These are phyloP conservation scores for Phytophthora lateralis DNA, from an alignment of 352 stramenopile genomes.

Conservation along the genomic window DNA sequence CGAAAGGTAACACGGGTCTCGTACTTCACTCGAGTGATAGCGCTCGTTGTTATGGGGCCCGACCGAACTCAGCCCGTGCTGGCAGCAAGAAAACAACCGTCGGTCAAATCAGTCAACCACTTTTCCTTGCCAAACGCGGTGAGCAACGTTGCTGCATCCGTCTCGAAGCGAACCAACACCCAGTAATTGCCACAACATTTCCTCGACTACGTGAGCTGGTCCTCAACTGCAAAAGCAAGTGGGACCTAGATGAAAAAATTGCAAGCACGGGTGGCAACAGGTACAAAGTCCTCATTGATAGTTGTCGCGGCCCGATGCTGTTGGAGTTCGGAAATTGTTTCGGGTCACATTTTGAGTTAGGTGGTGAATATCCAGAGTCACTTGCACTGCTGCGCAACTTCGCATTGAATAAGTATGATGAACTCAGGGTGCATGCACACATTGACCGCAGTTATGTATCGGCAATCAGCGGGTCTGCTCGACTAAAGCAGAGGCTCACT, in stretches of 20 bases:
- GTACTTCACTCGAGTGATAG: slow-evolving; percentile 70
- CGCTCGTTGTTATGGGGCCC: slow-evolving; percentile 57
- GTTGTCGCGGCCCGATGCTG: slow-evolving; percentile 72
- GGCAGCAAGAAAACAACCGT: slow-evolving; percentile 51
- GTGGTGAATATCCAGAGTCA: slow-evolving; percentile 59
- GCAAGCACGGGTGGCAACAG: slow-evolving; percentile 72
- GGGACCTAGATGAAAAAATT: slow-evolving; percentile 82
- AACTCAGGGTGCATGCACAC: slow-evolving; percentile 69
- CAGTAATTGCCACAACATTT: slow-evolving; percentile 38
- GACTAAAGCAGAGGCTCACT: slow-evolving; percentile 51
- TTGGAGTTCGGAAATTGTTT: slow-evolving; percentile 85
- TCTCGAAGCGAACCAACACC: slow-evolving; percentile 56
- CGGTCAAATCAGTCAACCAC: slow-evolving; percentile 39
- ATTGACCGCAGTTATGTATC: slow-evolving; percentile 77
- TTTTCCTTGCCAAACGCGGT: slow-evolving; percentile 59
- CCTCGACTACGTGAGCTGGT: slow-evolving; percentile 55
- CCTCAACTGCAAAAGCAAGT: slow-evolving; percentile 75
- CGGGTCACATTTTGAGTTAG: slow-evolving; percentile 68
- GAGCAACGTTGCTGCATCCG: slow-evolving; percentile 72
- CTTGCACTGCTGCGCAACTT: slow-evolving; percentile 62
- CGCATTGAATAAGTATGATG: slow-evolving; percentile 58
- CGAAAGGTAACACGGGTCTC: slow-evolving; percentile 79
- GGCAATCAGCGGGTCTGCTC: slow-evolving; percentile 63
- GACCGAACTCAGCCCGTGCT: slow-evolving; percentile 65
- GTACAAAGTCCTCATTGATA: slow-evolving; percentile 84